Base-by-base conservation (phyloP, 345 rosid genomes). In the Acer yangbiense region DNA sequence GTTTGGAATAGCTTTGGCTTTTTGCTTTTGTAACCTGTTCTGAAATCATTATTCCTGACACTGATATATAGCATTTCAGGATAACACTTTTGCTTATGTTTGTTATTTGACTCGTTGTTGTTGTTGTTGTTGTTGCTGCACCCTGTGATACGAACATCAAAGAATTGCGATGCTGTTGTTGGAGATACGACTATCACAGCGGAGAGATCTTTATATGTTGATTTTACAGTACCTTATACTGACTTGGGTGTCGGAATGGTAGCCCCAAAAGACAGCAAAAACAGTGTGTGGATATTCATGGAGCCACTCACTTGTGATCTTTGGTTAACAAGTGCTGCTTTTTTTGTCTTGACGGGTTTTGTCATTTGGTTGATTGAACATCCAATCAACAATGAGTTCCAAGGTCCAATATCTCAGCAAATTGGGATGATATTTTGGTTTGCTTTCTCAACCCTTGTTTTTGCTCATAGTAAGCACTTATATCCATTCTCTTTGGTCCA, bases 121-220 rank as follows among this genome's bases (percentile, higher is more conserved):
- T 35, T 32, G 35, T 32, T 32, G 0, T 32, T 32, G 35, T 32
- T 35, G 39, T 0, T 35, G 39, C 4, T 35, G 39, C 39, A 35
- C 39, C 39, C 39, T 4, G 39, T 4, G 39, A 35, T 35, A 35
- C 39, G 39, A 35, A 35, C 39, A 35, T 35, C 39, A 5, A 35
- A 88, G 87, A 79, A 76, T 25, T 83, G 75, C 43, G 90, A 88
- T 75, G 89, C 81, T 32, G 84, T 64, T 43, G 84, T 88, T 52
- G 90, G 85, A 27, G 90, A 88, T 77, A 82, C 79, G 32, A 73
- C 88, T 6, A 83, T 88, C 71, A 62, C 73, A 4, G 81, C 86
- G 25, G 82, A 85, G 68, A 76, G 92, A 39, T 79, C 90, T 1
- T 55, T n/a, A 27, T 77, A 78, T 3, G 92, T 85, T n/a, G 90